Evolutionary conservation across 2,329 filamentous ascomycete species (phyloP).

Genomic region (Metarhizium album): DNA sequence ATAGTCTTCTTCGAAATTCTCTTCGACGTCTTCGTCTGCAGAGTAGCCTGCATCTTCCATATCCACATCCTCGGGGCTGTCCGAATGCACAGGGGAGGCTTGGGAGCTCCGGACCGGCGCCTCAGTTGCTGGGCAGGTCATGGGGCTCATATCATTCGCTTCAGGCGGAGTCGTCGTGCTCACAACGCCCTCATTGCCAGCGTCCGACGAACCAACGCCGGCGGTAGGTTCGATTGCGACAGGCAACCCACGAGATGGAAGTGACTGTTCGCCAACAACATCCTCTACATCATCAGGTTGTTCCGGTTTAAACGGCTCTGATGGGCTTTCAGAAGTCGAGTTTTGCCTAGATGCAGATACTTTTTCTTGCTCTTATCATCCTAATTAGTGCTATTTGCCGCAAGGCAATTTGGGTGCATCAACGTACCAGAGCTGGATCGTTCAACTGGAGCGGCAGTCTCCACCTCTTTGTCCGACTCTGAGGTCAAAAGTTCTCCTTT

Average conservation of each 20-base stretch:
- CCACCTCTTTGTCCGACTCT: constrained; percentile 11
- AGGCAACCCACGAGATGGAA: neutral
- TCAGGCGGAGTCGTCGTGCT: neutral
- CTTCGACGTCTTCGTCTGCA: constrained; percentile 29
- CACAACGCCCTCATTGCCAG: neutral
- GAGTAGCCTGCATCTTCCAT: constrained; percentile 13
- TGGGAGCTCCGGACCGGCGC: neutral
- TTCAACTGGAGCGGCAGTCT: neutral
- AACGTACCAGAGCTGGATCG: neutral
- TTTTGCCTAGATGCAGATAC: neutral
- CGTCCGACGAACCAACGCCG: neutral
- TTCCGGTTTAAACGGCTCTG: neutral
- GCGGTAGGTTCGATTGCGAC: neutral
- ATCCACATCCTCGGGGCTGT: constrained; percentile 5
- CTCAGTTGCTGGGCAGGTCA: neutral
- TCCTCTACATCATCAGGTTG: neutral
- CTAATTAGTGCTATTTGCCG: neutral
- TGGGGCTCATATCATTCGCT: neutral
- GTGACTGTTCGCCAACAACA: neutral
- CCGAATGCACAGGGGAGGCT: neutral
- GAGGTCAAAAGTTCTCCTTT: constrained; percentile 16
- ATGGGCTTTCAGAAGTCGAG: neutral
- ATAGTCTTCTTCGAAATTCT: constrained; percentile 37
- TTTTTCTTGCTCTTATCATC: neutral
- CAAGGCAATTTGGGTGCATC: neutral